Evolutionary conservation across 331 rosid genomes (phyloP).

Genomic region (Telfairia occidentalis): DNA sequence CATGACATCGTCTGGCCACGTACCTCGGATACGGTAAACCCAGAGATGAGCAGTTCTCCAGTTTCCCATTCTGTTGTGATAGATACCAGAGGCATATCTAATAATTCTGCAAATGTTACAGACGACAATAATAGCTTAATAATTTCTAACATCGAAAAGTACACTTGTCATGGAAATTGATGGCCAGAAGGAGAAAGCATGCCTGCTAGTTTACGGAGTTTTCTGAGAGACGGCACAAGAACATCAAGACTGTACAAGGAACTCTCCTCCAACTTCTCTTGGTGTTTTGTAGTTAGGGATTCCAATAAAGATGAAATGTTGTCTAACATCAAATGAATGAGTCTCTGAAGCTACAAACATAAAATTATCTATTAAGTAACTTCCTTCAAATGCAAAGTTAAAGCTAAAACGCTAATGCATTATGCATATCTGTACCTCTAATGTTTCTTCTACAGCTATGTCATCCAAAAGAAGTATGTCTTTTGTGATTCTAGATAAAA

Average conservation of each 20-base stretch:
- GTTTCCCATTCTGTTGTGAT: conserved; percentile 78
- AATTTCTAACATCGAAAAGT: conserved; percentile 11
- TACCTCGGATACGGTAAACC: conserved; percentile 71
- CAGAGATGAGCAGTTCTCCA: conserved; percentile 38
- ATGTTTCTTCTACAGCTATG: conserved; percentile 91
- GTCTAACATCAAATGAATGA: conserved; percentile 67
- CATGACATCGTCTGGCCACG: conserved; percentile 8
- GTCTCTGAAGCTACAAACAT: conserved; percentile 58
- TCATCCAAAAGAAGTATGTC: conserved; percentile 83
- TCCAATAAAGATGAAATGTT: conserved; percentile 47
- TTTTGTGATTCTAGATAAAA: conserved; percentile 61
- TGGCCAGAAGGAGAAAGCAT: conserved; percentile 20
- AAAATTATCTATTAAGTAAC: conserved; percentile 23
- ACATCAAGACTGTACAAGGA: conserved; percentile 32
- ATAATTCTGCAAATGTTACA: conserved; percentile 41
- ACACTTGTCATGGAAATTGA: background rate
- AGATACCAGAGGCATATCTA: conserved; percentile 83
- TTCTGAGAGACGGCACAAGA: conserved; percentile 56
- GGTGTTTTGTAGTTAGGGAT: conserved; percentile 33
- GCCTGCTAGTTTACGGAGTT: conserved; percentile 87
- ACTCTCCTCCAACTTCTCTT: conserved; percentile 36
- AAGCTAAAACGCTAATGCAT: background rate
- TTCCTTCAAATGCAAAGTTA: background rate
- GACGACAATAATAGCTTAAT: conserved; percentile 3
- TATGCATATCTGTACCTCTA: conserved; percentile 37